These are phyloP conservation scores for Solanum sitiens DNA, from an alignment of 257 asterid species.

Conservation along the genomic window DNA sequence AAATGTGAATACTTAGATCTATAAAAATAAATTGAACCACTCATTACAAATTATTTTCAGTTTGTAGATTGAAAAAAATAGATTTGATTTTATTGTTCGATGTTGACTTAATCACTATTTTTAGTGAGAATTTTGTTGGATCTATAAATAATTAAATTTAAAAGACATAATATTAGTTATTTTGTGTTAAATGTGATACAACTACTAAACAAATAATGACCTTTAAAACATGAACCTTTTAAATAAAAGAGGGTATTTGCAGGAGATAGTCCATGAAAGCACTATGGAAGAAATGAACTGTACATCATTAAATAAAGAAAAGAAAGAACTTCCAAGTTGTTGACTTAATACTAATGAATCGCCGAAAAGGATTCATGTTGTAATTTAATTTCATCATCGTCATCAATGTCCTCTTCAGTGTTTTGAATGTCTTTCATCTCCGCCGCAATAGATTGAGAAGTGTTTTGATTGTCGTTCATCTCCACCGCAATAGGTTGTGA, in stretches of 20 bases:
- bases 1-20: not conserved
- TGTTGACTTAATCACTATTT: not conserved
- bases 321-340: not conserved
- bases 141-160: no score
- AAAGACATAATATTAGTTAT: no score
- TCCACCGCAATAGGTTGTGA: no score
- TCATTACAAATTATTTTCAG: not conserved
- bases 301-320: not conserved
- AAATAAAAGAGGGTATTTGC: not conserved
- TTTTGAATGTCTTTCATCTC: not conserved
- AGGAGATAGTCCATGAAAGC: not conserved
- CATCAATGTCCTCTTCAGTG: not conserved
- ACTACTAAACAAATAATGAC: not conserved
- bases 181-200: no score
- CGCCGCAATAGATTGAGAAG: not conserved
- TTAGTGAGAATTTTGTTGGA: no score
- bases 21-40: not conserved
- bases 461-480: not conserved
- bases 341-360: not conserved
- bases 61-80: no score
- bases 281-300: not conserved
- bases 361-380: not conserved
- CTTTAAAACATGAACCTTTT: not conserved
- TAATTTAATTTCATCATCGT: not conserved
- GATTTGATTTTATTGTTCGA: not conserved